A percentile compares a stretch with the other conserved stretches of the same genome.
phyloP scores from a whole-genome alignment of 2,329 filamentous ascomycete species.

The Pseudocercospora fijiensis region DNA sequence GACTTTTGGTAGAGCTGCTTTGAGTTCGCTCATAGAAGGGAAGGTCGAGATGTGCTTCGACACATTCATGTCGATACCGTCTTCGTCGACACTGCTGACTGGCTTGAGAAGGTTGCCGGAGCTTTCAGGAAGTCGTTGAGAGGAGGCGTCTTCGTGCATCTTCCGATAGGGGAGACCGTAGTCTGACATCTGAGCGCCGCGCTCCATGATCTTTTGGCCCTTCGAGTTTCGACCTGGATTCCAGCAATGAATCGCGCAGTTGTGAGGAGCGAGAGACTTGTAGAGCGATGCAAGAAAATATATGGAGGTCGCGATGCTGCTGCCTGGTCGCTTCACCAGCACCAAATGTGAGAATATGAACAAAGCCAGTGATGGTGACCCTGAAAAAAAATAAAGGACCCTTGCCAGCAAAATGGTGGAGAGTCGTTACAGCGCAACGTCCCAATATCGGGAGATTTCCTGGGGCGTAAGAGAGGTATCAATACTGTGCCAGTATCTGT shows the following conservation, averaged over 20 bases:
- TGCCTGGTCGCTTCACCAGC: neutral
- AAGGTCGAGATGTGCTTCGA: neutral
- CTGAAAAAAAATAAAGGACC: neutral
- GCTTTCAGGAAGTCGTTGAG: neutral
- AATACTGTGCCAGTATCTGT: neutral
- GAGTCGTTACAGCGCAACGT: neutral
- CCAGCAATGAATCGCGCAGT: too few relatives aligned
- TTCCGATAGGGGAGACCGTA: neutral
- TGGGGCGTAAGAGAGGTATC: neutral
- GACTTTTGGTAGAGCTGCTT: neutral
- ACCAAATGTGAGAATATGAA: neutral
- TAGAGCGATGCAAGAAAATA: neutral
- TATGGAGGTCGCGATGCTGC: neutral
- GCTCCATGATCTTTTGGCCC: neutral
- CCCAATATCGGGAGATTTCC: neutral
- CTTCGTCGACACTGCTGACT: neutral
- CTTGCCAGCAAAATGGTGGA: neutral
- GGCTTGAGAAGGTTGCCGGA: neutral
- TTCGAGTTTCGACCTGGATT: neutral
- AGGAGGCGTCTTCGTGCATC: neutral
- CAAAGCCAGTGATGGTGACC: neutral
- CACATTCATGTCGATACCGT: neutral
- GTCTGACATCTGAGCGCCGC: neutral
- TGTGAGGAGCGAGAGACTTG: neutral
- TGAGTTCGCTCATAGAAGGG: neutral